Conservation (phyloP, 2,329 filamentous ascomycete species). For the Diaporthe citrichinensis region DNA sequence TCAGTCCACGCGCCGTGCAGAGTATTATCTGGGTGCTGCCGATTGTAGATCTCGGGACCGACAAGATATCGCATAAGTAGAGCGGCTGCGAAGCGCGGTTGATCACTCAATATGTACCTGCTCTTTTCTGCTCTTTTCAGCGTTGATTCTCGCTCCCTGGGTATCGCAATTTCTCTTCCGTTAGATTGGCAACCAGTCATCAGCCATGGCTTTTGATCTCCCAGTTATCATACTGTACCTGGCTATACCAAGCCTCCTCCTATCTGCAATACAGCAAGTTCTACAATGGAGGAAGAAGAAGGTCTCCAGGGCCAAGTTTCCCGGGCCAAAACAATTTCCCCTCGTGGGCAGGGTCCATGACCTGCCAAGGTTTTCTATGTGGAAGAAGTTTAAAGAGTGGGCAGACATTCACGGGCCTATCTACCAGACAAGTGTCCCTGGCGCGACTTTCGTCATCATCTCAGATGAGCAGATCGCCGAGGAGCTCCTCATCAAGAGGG, state of each 20-base stretch:
- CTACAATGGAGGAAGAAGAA: conserved; percentile 52
- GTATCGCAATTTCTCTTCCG: background rate
- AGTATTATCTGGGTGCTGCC: background rate
- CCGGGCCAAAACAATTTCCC: conserved; percentile 63
- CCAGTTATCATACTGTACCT: conserved; percentile 59
- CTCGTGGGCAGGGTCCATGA: conserved; percentile 65
- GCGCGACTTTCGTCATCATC: conserved; percentile 59
- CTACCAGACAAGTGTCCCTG: conserved; percentile 57
- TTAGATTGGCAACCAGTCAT: background rate
- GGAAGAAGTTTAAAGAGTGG: conserved; percentile 67
- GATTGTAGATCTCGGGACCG: conserved; percentile 9
- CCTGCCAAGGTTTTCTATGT: conserved; percentile 60
- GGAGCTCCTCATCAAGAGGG: conserved; percentile 63
- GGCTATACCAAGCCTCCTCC: conserved; percentile 60
- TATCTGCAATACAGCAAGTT: conserved; percentile 57
- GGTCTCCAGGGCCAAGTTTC: conserved; percentile 52
- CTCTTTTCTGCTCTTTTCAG: conserved; percentile 9
- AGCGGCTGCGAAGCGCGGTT: background rate
- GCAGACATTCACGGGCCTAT: conserved; percentile 59
- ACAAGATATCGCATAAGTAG: conserved; percentile 20
- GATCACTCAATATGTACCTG: background rate
- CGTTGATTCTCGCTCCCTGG: background rate
- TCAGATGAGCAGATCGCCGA: conserved; percentile 64
- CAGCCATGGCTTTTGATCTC: conserved; percentile 53
- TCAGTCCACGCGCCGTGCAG: conserved; percentile 2